Conservation (phyloP, 1,139 yeast species). For the Geotrichum macrosporum region DNA sequence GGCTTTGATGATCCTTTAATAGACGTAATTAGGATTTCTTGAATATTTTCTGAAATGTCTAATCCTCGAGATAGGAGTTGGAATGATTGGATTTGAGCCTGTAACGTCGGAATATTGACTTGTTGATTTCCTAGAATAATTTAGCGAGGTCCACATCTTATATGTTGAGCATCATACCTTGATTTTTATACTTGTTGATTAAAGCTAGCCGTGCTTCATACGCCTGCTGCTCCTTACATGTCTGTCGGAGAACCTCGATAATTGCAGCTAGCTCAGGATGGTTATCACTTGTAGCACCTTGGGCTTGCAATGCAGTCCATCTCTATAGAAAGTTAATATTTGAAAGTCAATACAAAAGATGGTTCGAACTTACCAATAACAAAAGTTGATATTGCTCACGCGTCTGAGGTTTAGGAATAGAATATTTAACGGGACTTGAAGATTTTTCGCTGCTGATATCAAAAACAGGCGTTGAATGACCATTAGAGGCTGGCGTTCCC, state of each 20-base stretch:
- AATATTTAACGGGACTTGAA: background rate
- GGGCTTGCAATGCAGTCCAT: constrained; percentile 40
- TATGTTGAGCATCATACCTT: constrained; percentile 4
- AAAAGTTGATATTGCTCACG: constrained; percentile 39
- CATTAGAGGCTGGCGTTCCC: background rate
- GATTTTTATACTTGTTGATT: constrained; percentile 27
- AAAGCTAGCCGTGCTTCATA: constrained; percentile 36
- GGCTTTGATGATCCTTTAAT: constrained; percentile 19
- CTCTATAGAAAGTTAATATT: constrained; percentile 30
- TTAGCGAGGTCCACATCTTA: too few species aligned
- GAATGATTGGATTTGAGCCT: constrained; percentile 68
- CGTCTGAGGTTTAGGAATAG: constrained; percentile 33
- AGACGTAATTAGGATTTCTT: constrained; percentile 39
- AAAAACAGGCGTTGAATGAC: background rate
- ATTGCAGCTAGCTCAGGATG: constrained; percentile 40
- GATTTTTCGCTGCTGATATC: background rate
- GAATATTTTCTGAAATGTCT: constrained; percentile 57
- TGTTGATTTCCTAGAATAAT: background rate
- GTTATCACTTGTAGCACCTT: constrained; percentile 35
- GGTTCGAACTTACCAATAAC: constrained; percentile 33
- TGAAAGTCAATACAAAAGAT: background rate
- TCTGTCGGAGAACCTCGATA: constrained; percentile 33
- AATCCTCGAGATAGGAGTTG: constrained; percentile 73
- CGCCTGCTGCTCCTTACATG: constrained; percentile 38
- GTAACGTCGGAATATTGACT: constrained; percentile 50